Percentiles rank a stretch among this genome's conserved stretches.
Evolutionary conservation across 306 rosid species (phyloP).

Genomic region (Lathyrus sativus): DNA sequence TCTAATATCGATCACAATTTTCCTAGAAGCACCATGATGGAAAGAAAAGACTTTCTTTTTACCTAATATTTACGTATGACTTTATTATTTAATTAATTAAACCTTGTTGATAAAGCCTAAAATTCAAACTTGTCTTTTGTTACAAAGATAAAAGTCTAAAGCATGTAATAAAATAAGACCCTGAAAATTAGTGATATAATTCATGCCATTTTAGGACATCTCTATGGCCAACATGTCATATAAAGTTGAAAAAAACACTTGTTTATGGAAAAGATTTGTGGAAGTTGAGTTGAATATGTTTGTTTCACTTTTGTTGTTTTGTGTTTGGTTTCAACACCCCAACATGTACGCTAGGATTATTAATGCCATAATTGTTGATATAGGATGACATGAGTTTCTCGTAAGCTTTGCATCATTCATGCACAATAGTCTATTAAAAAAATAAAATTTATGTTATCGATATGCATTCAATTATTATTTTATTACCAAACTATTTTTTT

Average conservation of each 20-base stretch:
- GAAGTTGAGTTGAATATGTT: conserved; percentile 28
- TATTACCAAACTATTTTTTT: no score
- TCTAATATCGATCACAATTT: background rate
- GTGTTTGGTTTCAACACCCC: conserved; percentile 41
- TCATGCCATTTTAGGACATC: conserved; percentile 24
- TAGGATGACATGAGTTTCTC: conserved; percentile 24
- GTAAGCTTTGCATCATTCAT: conserved; percentile 41
- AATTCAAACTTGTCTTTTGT: conserved; percentile 32
- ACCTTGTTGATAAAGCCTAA: background rate
- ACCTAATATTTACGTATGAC: background rate
- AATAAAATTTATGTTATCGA: no score
- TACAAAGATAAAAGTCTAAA: conserved; percentile 37
- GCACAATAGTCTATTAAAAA: no score
- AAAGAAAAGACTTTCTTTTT: background rate
- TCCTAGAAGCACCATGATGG: background rate
- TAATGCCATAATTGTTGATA: conserved; percentile 30
- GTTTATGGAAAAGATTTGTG: conserved; percentile 23
- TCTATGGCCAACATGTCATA: conserved; percentile 26
- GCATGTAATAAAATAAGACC: background rate
- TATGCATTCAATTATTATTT: no score
- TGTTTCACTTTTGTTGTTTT: conserved; percentile 37
- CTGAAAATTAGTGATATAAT: background rate
- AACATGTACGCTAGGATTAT: conserved; percentile 30
- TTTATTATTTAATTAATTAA: conserved; percentile 8
- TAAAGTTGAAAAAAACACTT: conserved; percentile 23